Evolutionary conservation across 148 eudicot species (phyloP), one percentile per base, ranked within the genome.

Genomic region (Suaeda aralocaspica): DNA sequence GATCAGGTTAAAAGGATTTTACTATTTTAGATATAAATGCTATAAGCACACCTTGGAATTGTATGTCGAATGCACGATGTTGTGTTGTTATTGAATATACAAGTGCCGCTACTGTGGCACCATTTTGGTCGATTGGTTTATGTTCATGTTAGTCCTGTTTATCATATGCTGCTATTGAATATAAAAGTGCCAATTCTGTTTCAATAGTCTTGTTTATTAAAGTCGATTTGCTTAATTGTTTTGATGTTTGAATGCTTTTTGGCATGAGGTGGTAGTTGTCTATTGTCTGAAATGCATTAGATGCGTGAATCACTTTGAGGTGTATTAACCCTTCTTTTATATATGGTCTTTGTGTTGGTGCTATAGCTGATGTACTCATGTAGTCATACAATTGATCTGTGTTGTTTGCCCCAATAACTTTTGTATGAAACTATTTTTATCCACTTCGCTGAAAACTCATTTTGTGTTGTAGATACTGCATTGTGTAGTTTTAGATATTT

Each of bases 1-100:
- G 60, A 19, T 53, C 21, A 14, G 60, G 33, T 52, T 33, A 50
- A n/a, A 50, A 66, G 44, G 58, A 66, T 66, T n/a, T n/a, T n/a
- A 66, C 26, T 29, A 42, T 68, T 36, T 50, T 36, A 51, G n/a
- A 52, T 34, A 52, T 34, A 53, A 11, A 68, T 68, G 50, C 51
- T 15, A 39, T 22, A 42, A 41, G 31, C 64, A 41, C n/a, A 14
- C 46, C 8, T 10, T 67, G 57, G 57, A 66, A 6, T 67, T 51
- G 59, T 67, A 51, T 67, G 29, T 67, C 18, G 5, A 31, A 62
- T 62, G 46, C 26, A 34, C 66, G 18, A 21, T 34, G 26, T 28
- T 62, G 28, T 62, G 48, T 60, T 60, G 19, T 13, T 36, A 33
- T 39, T 62, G 66, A 34, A 19, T 21, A 39, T 62, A 22, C 24